phyloP scores from a whole-genome alignment of 192 early-diverging fungal genomes.

The Coemansia sp. region DNA sequence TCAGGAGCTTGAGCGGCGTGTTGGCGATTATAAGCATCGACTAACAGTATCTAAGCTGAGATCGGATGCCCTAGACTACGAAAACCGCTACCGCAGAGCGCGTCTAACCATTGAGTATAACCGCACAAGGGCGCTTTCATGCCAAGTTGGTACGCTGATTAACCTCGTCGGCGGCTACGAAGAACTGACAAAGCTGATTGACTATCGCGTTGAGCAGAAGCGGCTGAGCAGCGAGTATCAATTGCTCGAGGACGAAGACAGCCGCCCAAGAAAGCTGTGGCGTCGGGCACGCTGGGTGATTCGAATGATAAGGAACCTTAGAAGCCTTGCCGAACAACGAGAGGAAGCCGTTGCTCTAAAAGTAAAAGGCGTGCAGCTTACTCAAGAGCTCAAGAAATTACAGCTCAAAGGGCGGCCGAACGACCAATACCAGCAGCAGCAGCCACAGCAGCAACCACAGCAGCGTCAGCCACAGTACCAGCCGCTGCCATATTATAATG shows the following conservation, averaged over 20 bases:
- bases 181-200: conserved; percentile 24
- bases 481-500: conserved; percentile 1
- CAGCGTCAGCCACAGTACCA: conserved; percentile 2
- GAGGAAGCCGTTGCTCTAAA: conserved; percentile 22
- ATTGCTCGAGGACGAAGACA: neutral
- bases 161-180: conserved; percentile 31
- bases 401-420: neutral
- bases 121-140: conserved; percentile 12
- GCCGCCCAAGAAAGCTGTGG: conserved; percentile 20
- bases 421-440: neutral
- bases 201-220: conserved; percentile 6
- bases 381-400: neutral
- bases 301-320: conserved; percentile 9
- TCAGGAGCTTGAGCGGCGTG: neutral
- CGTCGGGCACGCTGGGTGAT: conserved; percentile 28
- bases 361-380: conserved; percentile 8
- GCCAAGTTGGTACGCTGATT: conserved; percentile 25
- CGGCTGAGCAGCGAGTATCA: neutral
- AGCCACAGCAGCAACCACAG: neutral
- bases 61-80: conserved; percentile 6
- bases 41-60: conserved; percentile 4
- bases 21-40: neutral
- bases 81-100: conserved; percentile 27
- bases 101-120: conserved; percentile 20
- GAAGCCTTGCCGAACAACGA: conserved; percentile 3